Evolutionary conservation across 768 basidiomycete species (phyloP).

Genomic region (Termitomyces sp.): DNA sequence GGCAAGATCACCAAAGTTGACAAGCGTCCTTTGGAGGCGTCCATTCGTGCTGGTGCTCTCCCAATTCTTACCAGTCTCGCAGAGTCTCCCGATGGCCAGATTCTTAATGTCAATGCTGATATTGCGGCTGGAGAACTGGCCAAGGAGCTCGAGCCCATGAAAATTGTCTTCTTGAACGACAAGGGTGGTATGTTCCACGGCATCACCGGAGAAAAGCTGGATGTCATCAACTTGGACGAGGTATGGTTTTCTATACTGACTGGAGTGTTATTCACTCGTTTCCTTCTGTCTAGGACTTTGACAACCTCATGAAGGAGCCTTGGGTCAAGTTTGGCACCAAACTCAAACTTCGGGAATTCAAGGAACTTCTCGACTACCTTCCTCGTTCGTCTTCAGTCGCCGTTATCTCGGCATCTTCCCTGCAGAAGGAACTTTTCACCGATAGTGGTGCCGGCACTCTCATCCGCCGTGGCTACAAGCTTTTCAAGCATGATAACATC

Average conservation of each 20-base stretch:
- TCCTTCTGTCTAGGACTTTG: conserved; percentile 69
- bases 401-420: conserved; percentile 87
- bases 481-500: conserved; percentile 83
- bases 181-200: conserved; percentile 99
- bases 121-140: conserved; percentile 97
- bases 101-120: conserved; percentile 98
- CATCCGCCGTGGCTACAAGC: conserved; percentile 96
- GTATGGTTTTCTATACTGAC: conserved; percentile 31
- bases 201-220: conserved; percentile 92
- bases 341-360: conserved; percentile 98
- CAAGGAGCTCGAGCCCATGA: conserved; percentile 96
- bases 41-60: conserved; percentile 92
- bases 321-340: conserved; percentile 99
- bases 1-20: conserved; percentile 94
- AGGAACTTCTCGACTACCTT: conserved; percentile 96
- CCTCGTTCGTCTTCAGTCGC: conserved; percentile 98
- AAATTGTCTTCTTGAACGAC: conserved; percentile 98
- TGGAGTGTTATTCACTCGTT: not conserved
- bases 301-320: conserved; percentile 92
- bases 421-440: conserved; percentile 98
- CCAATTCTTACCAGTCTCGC: conserved; percentile 95
- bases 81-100: conserved; percentile 94
- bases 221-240: conserved; percentile 97
- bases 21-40: conserved; percentile 94
- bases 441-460: conserved; percentile 97